A percentile compares a stretch with the other conserved stretches of the same genome.
Evolutionary conservation across 305 asterid genomes (phyloP).

Genomic region (Fraxinus albicans): DNA sequence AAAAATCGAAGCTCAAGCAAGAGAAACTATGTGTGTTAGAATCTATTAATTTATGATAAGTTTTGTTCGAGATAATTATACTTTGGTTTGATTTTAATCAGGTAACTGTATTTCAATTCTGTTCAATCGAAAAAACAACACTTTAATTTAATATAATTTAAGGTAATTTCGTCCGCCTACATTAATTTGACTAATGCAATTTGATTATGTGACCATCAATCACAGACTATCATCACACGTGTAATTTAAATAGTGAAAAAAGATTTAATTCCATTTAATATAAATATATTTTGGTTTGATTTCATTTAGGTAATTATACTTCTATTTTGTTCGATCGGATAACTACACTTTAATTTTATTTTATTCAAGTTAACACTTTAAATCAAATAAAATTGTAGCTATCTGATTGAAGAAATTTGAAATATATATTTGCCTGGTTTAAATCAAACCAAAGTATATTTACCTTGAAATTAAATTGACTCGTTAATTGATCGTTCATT

Average conservation of each 20-base stretch:
- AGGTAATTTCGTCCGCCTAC: neutral
- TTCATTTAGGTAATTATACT: neutral
- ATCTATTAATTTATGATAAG: too few species aligned
- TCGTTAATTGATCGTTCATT: too few species aligned
- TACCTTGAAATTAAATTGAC: too few species aligned
- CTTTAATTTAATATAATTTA: too few species aligned
- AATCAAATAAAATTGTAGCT: neutral
- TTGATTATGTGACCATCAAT: neutral
- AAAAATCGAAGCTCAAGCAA: neutral
- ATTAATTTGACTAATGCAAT: neutral
- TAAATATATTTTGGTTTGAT: too few species aligned
- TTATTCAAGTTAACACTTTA: neutral
- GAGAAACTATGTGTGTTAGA: too few species aligned
- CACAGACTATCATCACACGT: neutral
- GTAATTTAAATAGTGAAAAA: neutral
- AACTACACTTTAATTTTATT: too few species aligned
- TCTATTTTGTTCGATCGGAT: too few species aligned
- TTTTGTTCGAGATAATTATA: neutral
- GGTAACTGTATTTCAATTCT: neutral
- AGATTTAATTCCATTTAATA: neutral
- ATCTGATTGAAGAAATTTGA: neutral
- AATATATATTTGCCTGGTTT: too few species aligned
- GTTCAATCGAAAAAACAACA: neutral
- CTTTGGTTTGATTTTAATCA: neutral
- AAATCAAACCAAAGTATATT: neutral